Percentiles rank a stretch among this genome's conserved stretches.
Conservation (phyloP, 331 rosid species). For the Dryas integrifolia region DNA sequence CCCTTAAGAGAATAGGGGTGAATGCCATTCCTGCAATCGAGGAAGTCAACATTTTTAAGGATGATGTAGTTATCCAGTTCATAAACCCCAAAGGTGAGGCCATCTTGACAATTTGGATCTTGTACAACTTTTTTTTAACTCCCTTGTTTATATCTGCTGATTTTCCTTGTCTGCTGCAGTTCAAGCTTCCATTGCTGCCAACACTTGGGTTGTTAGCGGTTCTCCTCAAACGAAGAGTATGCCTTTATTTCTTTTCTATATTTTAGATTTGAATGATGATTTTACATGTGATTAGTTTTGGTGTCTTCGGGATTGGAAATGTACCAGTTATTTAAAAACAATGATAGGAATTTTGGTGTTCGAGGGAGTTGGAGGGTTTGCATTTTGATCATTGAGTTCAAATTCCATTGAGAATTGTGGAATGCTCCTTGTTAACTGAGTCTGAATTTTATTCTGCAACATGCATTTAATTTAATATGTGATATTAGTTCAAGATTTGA, state of each 20-base stretch:
- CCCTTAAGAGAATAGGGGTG: slow-evolving; percentile 97
- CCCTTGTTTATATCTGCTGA: background rate
- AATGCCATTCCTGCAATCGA: slow-evolving; percentile 94
- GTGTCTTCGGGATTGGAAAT: background rate
- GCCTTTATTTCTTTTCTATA: slow-evolving; percentile 10
- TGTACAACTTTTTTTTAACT: background rate
- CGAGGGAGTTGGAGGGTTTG: no score
- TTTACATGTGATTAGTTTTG: background rate
- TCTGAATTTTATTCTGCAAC: no score
- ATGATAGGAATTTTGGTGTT: no score
- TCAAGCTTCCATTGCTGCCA: slow-evolving; percentile 96
- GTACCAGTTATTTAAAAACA: no score
- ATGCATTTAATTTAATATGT: no score
- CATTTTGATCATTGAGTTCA: no score
- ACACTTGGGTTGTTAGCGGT: slow-evolving; percentile 98
- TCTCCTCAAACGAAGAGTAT: slow-evolving; percentile 87
- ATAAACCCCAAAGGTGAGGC: slow-evolving; percentile 80
- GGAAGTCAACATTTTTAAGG: slow-evolving; percentile 96
- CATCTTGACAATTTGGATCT: background rate
- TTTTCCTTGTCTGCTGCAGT: slow-evolving; percentile 43
- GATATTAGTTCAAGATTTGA: no score
- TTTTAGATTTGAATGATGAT: background rate
- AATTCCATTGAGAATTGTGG: no score
- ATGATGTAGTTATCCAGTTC: slow-evolving; percentile 94
- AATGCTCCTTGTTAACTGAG: no score